Percentiles rank a stretch among this genome's conserved stretches.
Evolutionary conservation across 805 yeast species (phyloP).

Genomic region (Scheffersomyces ergatensis): DNA sequence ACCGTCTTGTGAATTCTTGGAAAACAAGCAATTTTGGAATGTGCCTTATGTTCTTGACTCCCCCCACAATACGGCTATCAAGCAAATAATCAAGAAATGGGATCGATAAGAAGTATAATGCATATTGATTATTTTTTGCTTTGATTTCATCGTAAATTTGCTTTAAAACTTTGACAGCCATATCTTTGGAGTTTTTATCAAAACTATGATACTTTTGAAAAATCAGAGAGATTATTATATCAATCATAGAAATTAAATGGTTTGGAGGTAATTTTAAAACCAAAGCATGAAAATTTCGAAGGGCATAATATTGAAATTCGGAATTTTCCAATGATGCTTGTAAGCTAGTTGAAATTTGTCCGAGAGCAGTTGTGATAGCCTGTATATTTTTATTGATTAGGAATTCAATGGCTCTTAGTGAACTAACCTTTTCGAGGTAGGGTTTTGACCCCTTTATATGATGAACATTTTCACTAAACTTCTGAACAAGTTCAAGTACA

Average conservation of each 20-base stretch:
- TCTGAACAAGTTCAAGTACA: conserved; percentile 72
- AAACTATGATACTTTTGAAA: conserved; percentile 65
- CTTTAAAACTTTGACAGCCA: conserved; percentile 53
- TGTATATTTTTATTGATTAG: conserved; percentile 58
- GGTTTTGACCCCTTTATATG: conserved; percentile 72
- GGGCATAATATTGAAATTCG: conserved; percentile 57
- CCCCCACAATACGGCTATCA: conserved; percentile 10
- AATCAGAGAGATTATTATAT: conserved; percentile 69
- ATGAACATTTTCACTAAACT: conserved; percentile 76
- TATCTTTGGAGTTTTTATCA: conserved; percentile 42
- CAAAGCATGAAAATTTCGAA: conserved; percentile 67
- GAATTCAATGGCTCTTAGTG: conserved; percentile 71
- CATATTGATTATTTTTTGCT: conserved; percentile 38
- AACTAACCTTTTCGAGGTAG: conserved; percentile 64
- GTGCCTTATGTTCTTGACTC: conserved; percentile 24
- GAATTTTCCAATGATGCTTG: conserved; percentile 72
- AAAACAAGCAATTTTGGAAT: conserved; percentile 36
- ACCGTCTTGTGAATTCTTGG: conserved; percentile 53
- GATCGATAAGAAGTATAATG: conserved; percentile 53
- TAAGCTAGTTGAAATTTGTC: conserved; percentile 83
- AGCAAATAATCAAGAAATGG: conserved; percentile 42
- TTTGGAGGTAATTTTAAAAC: conserved; percentile 54
- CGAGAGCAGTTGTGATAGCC: conserved; percentile 55
- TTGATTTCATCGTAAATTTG: conserved; percentile 28
- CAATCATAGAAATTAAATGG: conserved; percentile 64